phyloP scores from a whole-genome alignment of 306 rosid genomes.

The Herpetospermum pedunculosum region DNA sequence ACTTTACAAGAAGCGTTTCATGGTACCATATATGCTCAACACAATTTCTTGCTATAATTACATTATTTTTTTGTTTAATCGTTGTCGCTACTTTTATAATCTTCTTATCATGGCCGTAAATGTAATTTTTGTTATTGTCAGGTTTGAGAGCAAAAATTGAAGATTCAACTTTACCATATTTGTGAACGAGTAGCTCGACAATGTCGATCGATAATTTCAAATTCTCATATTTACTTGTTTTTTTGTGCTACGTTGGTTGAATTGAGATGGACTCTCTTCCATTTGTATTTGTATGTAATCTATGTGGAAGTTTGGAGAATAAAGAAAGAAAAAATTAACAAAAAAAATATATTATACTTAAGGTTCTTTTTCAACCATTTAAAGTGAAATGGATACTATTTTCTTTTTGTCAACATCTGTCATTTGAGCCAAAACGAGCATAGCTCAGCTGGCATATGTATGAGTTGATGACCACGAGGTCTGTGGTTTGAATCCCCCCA shows the following conservation, averaged over 20 bases:
- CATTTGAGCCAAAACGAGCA: too few species aligned
- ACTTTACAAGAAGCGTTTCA: slow-evolving; percentile 29
- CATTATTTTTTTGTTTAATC: neutral
- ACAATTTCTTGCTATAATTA: neutral
- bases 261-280: neutral
- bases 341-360: too few species aligned
- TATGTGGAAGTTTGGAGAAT: too few species aligned
- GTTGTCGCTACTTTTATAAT: neutral
- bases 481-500: too few species aligned
- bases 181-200: neutral
- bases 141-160: neutral
- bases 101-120: neutral
- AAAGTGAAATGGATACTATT: too few species aligned
- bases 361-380: too few species aligned
- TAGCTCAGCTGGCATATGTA: too few species aligned
- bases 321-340: too few species aligned
- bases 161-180: neutral
- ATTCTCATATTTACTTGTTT: neutral
- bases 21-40: slow-evolving; percentile 22
- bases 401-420: too few species aligned
- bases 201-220: neutral
- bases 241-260: neutral
- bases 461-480: too few species aligned
- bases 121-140: neutral
- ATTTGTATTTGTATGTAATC: neutral